Evolutionary conservation across 495 filamentous ascomycete genomes (phyloP), one percentile per base, ranked within the genome.

Genomic region (Chaetomium tenue): DNA sequence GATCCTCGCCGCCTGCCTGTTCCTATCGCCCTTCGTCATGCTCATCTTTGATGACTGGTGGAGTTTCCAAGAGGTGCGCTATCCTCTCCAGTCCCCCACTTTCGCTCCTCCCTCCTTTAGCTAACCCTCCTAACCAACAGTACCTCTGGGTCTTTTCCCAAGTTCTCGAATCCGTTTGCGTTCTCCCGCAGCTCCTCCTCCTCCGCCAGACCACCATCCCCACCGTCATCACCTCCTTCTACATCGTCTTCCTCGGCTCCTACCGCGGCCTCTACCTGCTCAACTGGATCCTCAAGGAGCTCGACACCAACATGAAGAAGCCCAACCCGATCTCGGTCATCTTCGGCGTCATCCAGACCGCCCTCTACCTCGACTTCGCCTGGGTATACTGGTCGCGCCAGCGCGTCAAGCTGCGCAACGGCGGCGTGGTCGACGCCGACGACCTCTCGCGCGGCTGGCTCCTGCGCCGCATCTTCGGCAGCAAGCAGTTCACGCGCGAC

Each of bases 371-470:
- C 66, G 95, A 98, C 74, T 98, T 98, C 72, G 91, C 89, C 26
- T 97, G 93, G 92, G 91, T 98, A 0, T 98, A 98, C 79, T 97
- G 89, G 78, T 88, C 88, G 5, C 83, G 94, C 42, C 95, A 98
- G 78, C 85, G 91, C 40, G 93, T 98, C 69, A 97, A 97, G 84
- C 87, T 98, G 5, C 84, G 94, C 51, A 87, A 88, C 64, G 93
- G 93, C 62, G 92, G 91, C 4, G 83, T 98, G 20, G 91, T 98
- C n/a, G 94, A 98, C 71, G 88, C 87, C 7, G 93, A 97, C 51
- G 94, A 98, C 73, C 82, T 93, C 59, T 80, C 87, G 40, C 86
- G 89, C 53, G 90, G 92, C 60, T 97, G 92, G 83, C 78, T 98
- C 20, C 76, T 91, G 3, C 72, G 63, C 63, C 78, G 75, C 60